These are phyloP conservation scores for Orobanche coerulescens DNA, from an alignment of 257 asterid genomes.

Conservation along the genomic window DNA sequence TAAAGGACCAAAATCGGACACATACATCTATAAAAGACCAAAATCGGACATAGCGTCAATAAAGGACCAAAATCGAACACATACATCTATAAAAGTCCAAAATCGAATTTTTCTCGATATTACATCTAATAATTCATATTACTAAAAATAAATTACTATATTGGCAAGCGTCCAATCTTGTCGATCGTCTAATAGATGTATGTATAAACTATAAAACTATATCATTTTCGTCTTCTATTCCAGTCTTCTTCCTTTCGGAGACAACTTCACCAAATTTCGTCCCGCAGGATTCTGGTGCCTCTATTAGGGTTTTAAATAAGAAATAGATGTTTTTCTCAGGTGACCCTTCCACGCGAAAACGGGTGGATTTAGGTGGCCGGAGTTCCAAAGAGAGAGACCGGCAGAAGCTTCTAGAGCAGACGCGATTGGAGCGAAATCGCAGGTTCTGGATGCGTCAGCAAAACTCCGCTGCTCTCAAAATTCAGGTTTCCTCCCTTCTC, in stretches of 20 bases:
- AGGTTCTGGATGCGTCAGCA: conserved; percentile 69
- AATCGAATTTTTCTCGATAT: too few species aligned
- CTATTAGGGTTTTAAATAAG: conserved; percentile 26
- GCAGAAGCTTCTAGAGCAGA: conserved; percentile 81
- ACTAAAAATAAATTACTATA: too few species aligned
- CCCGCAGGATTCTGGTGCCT: conserved; percentile 10
- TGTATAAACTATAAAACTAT: too few species aligned
- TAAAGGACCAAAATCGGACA: too few species aligned
- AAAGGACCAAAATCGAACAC: too few species aligned
- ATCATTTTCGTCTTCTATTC: neutral
- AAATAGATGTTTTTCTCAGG: conserved; percentile 71
- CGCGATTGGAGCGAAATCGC: conserved; percentile 77
- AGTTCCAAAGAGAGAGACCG: conserved; percentile 94
- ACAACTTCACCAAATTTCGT: conserved; percentile 21
- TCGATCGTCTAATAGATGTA: too few species aligned
- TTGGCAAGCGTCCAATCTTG: too few species aligned
- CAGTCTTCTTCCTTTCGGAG: conserved; percentile 6
- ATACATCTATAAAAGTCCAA: too few species aligned
- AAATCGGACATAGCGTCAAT: too few species aligned
- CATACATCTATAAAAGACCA: too few species aligned
- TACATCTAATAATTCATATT: too few species aligned
- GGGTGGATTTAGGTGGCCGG: conserved; percentile 98
- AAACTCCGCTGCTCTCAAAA: conserved; percentile 71
- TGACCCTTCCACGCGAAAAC: conserved; percentile 75
- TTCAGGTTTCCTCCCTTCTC: conserved; percentile 48